Conservation (phyloP, 106 monocot genomes). For the Hemerocallis citrina region DNA sequence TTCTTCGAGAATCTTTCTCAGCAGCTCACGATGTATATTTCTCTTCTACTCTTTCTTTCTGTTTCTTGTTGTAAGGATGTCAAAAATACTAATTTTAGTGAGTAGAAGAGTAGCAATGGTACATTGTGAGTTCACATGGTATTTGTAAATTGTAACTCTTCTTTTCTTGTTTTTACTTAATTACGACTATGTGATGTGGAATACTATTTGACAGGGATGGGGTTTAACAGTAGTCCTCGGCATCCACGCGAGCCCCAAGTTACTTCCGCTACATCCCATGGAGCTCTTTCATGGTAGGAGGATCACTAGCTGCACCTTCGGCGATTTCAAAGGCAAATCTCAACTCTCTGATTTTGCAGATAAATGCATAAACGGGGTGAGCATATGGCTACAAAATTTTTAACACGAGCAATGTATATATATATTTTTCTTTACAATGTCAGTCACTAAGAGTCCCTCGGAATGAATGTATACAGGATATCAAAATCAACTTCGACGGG, state of each 20-base stretch:
- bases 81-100: too few relatives aligned
- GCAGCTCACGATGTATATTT: slow-evolving; percentile 60
- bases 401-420: too few relatives aligned
- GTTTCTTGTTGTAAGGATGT: not conserved
- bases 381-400: too few relatives aligned
- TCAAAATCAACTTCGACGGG: slow-evolving; percentile 65
- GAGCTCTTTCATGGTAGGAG: slow-evolving; percentile 67
- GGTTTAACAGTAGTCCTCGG: slow-evolving; percentile 61
- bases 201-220: too few relatives aligned
- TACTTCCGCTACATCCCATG: slow-evolving; percentile 79
- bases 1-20: slow-evolving; percentile 59
- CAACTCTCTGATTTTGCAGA: slow-evolving; percentile 49
- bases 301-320: slow-evolving; percentile 47
- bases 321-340: slow-evolving; percentile 74
- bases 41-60: too few relatives aligned
- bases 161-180: too few relatives aligned
- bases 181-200: too few relatives aligned
- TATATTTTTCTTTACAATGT: not conserved
- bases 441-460: not conserved
- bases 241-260: slow-evolving; percentile 40
- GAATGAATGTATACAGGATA: slow-evolving; percentile 43
- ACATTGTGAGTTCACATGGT: too few relatives aligned
- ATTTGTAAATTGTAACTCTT: too few relatives aligned
- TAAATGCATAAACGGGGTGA: slow-evolving; percentile 46
- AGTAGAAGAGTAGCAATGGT: too few relatives aligned